Base-by-base conservation (phyloP, 805 yeast genomes). In the Yarrowia divulgata region DNA sequence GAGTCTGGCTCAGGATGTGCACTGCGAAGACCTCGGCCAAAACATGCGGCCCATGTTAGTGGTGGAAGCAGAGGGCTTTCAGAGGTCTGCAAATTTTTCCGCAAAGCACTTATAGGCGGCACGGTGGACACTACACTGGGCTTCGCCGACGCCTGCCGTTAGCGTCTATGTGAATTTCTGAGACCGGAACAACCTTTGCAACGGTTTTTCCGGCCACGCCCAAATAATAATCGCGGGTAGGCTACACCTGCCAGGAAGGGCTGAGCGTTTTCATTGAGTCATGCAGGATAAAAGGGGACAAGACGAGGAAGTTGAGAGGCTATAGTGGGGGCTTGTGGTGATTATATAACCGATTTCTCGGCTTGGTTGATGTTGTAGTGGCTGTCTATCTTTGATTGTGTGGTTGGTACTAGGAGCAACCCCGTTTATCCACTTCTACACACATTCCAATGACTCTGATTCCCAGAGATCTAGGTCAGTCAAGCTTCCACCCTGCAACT, bases 121-220 rank as follows among this genome's bases (percentile, higher is more conserved):
- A 54, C 34, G 18, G 45, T 37, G 45, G 32, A 5, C 16, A 13
- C 29, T 19, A 54, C 9, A 19, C 34, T 19, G 29, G 29, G 55
- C 13, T 54, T 57, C 63, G 63, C 48, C 23, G 48, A 57, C 63
- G 63, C 63, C 63, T 57, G 63, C 63, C 63, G 63, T 57, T 57
- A 57, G 63, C 48, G 63, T 57, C 48, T 10, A 29, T 8, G 63
- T 12, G 63, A 40, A 57, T 10, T 40, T 57, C 46, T 60, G 66
- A 60, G 52, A 43, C 66, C 52, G 66, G 66, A 60, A 60, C 66
- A 60, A 60, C 66, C 66, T 60, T 60, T 14, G 19, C 52, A 34
- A 18, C 46, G 52, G 66, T 60, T 60, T 60, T 60, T 60, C 66
- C 66, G 66, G 18, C n/a, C 40, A 16, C 32, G 7, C 3, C 9